A percentile compares a stretch with the other conserved stretches of the same genome.
Evolutionary conservation across 169 alveolate genomes (phyloP).

Genomic region (Eimeria necatrix): DNA sequence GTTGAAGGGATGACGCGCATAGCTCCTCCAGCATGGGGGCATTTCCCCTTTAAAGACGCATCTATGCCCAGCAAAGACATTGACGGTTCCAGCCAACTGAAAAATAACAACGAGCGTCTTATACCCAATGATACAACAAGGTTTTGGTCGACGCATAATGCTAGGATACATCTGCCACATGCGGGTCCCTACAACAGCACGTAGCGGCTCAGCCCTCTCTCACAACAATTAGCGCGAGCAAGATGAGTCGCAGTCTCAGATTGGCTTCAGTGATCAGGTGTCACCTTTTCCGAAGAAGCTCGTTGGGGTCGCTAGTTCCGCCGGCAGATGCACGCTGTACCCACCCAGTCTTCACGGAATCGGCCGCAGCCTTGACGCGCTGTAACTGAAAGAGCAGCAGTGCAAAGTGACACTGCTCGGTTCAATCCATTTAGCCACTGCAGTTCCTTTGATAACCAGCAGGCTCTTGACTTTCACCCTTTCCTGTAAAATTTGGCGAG

Average conservation of each 20-base stretch:
- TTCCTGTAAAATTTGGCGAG: no score
- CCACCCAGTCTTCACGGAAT: slow-evolving; percentile 36
- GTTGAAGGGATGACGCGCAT: slow-evolving; percentile 75
- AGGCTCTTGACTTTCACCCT: no score
- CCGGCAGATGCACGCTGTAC: not conserved
- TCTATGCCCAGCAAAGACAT: slow-evolving; percentile 65
- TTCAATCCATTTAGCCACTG: no score
- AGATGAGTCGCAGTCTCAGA: not conserved
- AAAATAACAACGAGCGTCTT: not conserved
- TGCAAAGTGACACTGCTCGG: not conserved
- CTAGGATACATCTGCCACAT: no score
- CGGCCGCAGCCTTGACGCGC: slow-evolving; percentile 70
- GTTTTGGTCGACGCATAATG: no score
- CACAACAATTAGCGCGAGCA: not conserved
- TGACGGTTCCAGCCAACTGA: slow-evolving; percentile 77
- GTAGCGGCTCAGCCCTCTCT: not conserved
- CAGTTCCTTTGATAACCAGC: no score
- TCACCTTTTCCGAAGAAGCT: slow-evolving; percentile 55
- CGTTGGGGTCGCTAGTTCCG: slow-evolving; percentile 9
- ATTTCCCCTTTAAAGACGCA: slow-evolving; percentile 59
- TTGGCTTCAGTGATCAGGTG: not conserved
- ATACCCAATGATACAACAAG: no score
- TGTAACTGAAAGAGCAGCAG: slow-evolving; percentile 44
- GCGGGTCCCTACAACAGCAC: not conserved
- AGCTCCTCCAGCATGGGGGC: slow-evolving; percentile 60